Conservation (phyloP, 2,329 filamentous ascomycete genomes). For the Emmonsiellopsis sp. region DNA sequence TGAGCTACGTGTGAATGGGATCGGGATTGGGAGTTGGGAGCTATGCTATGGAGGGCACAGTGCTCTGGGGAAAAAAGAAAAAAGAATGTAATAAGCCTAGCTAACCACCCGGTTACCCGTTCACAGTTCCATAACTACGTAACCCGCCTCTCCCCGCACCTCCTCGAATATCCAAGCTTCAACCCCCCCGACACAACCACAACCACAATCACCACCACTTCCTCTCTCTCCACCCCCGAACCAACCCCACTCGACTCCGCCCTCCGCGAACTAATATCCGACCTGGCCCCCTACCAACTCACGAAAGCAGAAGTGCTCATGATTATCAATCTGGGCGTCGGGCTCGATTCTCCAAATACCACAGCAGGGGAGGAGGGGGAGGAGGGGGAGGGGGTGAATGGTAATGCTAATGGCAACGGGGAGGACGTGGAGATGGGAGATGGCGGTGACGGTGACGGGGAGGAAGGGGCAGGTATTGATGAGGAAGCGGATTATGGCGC, state of each 20-base stretch:
- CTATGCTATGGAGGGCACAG: not conserved
- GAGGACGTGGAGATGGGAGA: conserved; percentile 10
- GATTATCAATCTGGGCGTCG: conserved; percentile 37
- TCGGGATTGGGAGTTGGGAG: not conserved
- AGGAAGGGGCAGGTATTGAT: conserved; percentile 8
- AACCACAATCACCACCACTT: conserved; percentile 6
- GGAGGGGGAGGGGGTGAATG: conserved; percentile 11
- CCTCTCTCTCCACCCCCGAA: conserved; percentile 8
- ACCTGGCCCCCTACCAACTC: conserved; percentile 30
- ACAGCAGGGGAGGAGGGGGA: conserved; percentile 9
- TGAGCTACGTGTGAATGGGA: not conserved
- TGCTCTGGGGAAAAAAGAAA: no score
- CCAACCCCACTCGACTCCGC: conserved; percentile 29
- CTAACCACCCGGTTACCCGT: not conserved
- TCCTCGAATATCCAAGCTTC: conserved; percentile 29
- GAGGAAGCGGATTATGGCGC: conserved; percentile 26
- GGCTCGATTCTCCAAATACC: conserved; percentile 14
- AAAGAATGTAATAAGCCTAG: not conserved
- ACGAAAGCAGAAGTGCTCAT: conserved; percentile 39
- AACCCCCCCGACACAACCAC: conserved; percentile 2
- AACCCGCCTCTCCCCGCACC: conserved; percentile 29
- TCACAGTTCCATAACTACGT: conserved; percentile 33
- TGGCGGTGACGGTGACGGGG: conserved; percentile 6
- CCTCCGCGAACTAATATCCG: conserved; percentile 26
- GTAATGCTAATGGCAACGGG: conserved; percentile 13